Evolutionary conservation across 1,139 yeast genomes (phyloP).

Genomic region (Saccharomyces hybrid): DNA sequence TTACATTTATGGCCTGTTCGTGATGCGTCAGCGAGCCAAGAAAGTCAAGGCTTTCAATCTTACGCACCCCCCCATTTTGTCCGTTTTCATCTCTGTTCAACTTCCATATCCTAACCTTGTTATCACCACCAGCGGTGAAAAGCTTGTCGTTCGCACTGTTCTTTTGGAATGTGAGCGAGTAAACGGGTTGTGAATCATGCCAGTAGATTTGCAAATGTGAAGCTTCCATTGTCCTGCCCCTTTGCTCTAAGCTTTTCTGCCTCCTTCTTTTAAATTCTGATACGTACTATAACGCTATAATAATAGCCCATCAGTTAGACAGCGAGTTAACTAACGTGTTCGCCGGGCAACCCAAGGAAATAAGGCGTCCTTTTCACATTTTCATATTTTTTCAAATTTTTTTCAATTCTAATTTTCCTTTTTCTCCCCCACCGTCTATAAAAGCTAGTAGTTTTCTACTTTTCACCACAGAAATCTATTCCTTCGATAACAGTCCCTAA

Average conservation of each 20-base stretch:
- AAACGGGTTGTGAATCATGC: constrained; percentile 63
- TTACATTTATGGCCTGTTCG: constrained; percentile 90
- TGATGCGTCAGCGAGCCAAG: constrained; percentile 77
- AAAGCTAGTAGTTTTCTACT: neutral
- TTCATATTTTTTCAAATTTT: neutral
- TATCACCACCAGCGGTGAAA: constrained; percentile 94
- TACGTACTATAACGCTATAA: neutral
- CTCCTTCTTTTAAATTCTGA: neutral
- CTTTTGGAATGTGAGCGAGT: constrained; percentile 75
- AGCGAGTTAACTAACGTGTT: neutral
- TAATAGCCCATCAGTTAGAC: neutral
- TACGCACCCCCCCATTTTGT: constrained; percentile 8
- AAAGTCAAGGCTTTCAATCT: constrained; percentile 46
- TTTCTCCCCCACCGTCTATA: neutral
- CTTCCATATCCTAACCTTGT: constrained; percentile 61
- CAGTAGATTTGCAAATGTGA: constrained; percentile 32
- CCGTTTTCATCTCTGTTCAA: constrained; percentile 31
- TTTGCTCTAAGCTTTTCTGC: neutral
- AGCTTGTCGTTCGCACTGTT: constrained; percentile 28
- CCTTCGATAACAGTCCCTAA: neutral
- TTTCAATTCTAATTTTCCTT: neutral
- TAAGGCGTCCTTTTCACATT: neutral
- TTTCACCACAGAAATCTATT: neutral
- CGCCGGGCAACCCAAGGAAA: neutral
- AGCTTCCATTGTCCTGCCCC: constrained; percentile 21